Percentiles rank a stretch among this genome's conserved stretches.
These are phyloP conservation scores for Abrus precatorius DNA, from an alignment of 306 rosid species.

Conservation along the genomic window DNA sequence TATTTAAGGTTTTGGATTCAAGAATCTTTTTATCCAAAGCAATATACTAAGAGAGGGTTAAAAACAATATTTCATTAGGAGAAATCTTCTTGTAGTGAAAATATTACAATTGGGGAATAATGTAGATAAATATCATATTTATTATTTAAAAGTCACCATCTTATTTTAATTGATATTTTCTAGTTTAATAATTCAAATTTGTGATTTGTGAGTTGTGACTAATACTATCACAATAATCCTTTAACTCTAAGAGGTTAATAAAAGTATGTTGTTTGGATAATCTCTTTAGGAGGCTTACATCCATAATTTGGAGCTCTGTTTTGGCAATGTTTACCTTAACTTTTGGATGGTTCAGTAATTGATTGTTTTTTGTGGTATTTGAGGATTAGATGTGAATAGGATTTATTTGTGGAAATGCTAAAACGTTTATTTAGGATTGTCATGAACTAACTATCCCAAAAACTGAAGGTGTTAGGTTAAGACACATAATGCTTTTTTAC, in stretches of 20 bases:
- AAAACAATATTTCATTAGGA: neutral
- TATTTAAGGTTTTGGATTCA: constrained; percentile 3
- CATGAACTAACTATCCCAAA: no score
- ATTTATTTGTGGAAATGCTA: neutral
- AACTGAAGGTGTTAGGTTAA: no score
- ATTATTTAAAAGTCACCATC: neutral
- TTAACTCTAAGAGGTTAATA: neutral
- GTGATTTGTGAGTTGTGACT: neutral
- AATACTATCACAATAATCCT: neutral
- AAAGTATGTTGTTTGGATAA: neutral
- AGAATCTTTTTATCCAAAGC: neutral
- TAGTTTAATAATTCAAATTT: neutral
- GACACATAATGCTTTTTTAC: no score
- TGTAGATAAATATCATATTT: neutral
- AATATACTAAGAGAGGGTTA: neutral
- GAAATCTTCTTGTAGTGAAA: constrained; percentile 3
- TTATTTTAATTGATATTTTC: constrained; percentile 19
- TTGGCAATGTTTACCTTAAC: neutral
- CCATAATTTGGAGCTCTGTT: constrained; percentile 4
- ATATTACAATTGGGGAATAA: neutral
- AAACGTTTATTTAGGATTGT: neutral
- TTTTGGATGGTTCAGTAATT: neutral
- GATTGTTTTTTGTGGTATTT: neutral
- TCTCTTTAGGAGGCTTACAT: neutral
- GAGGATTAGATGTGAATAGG: neutral